Evolutionary conservation across 2,329 filamentous ascomycete genomes (phyloP).

Genomic region (Alternaria incomplexa): DNA sequence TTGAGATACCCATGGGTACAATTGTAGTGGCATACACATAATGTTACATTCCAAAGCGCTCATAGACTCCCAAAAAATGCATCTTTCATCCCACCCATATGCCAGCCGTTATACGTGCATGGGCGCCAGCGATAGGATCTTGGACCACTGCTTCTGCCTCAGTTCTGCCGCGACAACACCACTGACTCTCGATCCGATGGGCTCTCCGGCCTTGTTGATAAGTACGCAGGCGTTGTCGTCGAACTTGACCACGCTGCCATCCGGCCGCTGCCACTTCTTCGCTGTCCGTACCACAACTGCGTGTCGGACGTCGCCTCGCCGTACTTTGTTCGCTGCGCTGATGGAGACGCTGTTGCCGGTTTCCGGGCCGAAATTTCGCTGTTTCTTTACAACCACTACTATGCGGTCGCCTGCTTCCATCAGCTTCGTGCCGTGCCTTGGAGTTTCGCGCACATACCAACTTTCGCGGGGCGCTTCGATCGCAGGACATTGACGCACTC

Average conservation of each 20-base stretch:
- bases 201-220: constrained; percentile 95
- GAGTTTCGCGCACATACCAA: constrained; percentile 66
- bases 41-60: constrained; percentile 28
- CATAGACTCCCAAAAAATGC: constrained; percentile 14
- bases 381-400: constrained; percentile 96
- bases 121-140: constrained; percentile 94
- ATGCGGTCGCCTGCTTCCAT: constrained; percentile 81
- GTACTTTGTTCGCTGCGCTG: constrained; percentile 86
- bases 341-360: constrained; percentile 74
- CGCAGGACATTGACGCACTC: constrained; percentile 94
- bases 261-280: constrained; percentile 84
- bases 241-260: constrained; percentile 90
- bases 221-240: constrained; percentile 98
- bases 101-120: constrained; percentile 65
- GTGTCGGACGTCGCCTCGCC: constrained; percentile 93
- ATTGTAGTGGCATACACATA: constrained; percentile 36
- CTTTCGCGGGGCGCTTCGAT: constrained; percentile 85
- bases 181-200: constrained; percentile 78
- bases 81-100: not conserved
- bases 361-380: constrained; percentile 77
- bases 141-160: constrained; percentile 93
- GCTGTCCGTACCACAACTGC: constrained; percentile 91
- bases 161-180: constrained; percentile 89
- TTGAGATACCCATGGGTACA: constrained; percentile 46
- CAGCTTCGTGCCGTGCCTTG: constrained; percentile 4